phyloP scores from a whole-genome alignment of 164 flowering plant genomes.

The Macadamia tetraphylla region DNA sequence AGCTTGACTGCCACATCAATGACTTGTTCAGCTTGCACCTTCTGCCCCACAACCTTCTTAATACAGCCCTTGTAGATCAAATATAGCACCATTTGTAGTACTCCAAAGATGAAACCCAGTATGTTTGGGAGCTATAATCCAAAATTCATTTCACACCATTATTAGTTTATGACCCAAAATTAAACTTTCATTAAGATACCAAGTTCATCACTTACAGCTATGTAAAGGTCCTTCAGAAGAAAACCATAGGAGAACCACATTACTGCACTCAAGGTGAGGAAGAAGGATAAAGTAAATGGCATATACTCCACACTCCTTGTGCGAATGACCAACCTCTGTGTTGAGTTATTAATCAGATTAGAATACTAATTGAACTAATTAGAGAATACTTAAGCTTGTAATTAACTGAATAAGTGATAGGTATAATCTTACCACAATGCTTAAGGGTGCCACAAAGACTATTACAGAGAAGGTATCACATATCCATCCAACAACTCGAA shows the following conservation, averaged over 20 bases:
- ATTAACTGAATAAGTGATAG: neutral
- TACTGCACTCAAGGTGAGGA: conserved; percentile 58
- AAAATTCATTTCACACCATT: neutral
- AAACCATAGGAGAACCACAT: conserved; percentile 73
- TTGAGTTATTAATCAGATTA: no score
- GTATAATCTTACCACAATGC: conserved; percentile 51
- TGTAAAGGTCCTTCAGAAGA: conserved; percentile 40
- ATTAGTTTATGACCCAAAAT: neutral
- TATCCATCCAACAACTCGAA: conserved; percentile 58
- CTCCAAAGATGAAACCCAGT: conserved; percentile 53
- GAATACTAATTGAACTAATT: no score
- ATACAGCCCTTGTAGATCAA: conserved; percentile 33
- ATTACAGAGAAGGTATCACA: conserved; percentile 52
- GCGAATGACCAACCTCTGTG: conserved; percentile 54
- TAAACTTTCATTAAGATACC: neutral
- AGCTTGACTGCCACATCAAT: conserved; percentile 10
- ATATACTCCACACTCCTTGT: conserved; percentile 77
- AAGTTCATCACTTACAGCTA: conserved; percentile 39
- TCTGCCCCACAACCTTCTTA: conserved; percentile 11
- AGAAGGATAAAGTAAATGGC: conserved; percentile 60
- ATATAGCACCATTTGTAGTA: conserved; percentile 59
- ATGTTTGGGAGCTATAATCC: conserved; percentile 49
- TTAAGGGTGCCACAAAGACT: conserved; percentile 73
- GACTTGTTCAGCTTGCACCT: conserved; percentile 16
- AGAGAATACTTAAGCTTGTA: no score